Evolutionary conservation across 1,284 basidiomycete species (phyloP).

Genomic region (Exobasidium cylindrosporum): DNA sequence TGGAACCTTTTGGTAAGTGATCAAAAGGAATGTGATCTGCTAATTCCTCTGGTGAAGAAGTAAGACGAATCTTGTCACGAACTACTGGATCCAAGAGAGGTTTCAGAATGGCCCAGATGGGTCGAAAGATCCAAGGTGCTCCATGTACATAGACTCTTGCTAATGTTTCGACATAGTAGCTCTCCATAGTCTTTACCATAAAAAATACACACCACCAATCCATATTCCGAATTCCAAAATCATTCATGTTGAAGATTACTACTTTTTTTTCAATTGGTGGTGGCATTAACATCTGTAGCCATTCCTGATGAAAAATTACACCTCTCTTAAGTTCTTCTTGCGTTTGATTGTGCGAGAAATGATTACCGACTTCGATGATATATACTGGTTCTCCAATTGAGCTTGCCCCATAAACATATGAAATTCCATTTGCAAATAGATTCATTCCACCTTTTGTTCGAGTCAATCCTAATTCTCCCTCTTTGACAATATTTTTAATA

Average conservation of each 20-base stretch:
- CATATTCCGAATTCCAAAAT: slow-evolving; percentile 51
- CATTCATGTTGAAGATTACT: slow-evolving; percentile 50
- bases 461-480: slow-evolving; percentile 34
- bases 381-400: slow-evolving; percentile 42
- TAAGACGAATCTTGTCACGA: slow-evolving; percentile 46
- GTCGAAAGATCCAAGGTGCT: slow-evolving; percentile 51
- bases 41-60: slow-evolving; percentile 39
- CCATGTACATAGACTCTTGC: slow-evolving; percentile 46
- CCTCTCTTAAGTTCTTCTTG: slow-evolving; percentile 42
- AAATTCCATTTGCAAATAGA: slow-evolving; percentile 44
- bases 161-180: slow-evolving; percentile 44
- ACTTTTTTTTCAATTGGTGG: slow-evolving; percentile 47
- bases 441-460: slow-evolving; percentile 42
- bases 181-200: slow-evolving; percentile 51
- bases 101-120: slow-evolving; percentile 46
- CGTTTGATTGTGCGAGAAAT: slow-evolving; percentile 47
- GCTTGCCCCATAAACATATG: slow-evolving; percentile 39
- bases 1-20: slow-evolving; percentile 31
- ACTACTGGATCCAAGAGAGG: slow-evolving; percentile 49
- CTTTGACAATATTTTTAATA: slow-evolving; percentile 32
- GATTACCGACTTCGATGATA: slow-evolving; percentile 45
- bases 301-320: slow-evolving; percentile 43
- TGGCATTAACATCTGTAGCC: slow-evolving; percentile 38
- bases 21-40: slow-evolving; percentile 33
- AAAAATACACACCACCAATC: slow-evolving; percentile 47